Conservation (phyloP, 257 asterid genomes). For the Fraxinus quadrangulata region DNA sequence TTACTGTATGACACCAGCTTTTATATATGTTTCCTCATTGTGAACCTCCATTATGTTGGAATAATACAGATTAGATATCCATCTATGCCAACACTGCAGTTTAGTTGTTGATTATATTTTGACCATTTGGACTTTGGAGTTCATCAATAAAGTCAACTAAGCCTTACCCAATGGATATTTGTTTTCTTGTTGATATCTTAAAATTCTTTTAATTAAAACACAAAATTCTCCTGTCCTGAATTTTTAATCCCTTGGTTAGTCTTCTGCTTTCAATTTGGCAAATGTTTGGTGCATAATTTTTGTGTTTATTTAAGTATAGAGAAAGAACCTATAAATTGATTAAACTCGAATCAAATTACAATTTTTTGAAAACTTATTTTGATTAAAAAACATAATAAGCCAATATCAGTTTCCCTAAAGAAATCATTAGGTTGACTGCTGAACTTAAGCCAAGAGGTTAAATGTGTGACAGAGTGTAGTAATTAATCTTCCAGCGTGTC, state of each 20-base stretch:
- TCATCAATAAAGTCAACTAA: neutral
- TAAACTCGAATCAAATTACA: neutral
- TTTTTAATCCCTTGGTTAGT: neutral
- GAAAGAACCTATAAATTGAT: neutral
- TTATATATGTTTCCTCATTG: constrained; percentile 8
- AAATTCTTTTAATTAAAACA: neutral
- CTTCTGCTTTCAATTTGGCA: neutral
- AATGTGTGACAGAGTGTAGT: neutral
- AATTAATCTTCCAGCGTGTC: neutral
- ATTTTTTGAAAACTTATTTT: neutral
- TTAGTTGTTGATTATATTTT: neutral
- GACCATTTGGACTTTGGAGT: neutral
- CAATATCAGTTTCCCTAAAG: neutral
- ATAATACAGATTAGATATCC: neutral
- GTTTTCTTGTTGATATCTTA: neutral
- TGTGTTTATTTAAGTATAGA: neutral
- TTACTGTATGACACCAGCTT: constrained; percentile 17
- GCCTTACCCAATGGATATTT: neutral
- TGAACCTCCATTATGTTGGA: constrained; percentile 18
- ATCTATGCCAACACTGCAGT: neutral
- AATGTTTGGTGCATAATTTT: neutral
- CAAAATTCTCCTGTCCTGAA: neutral
- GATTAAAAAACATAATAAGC: neutral
- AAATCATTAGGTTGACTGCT: neutral
- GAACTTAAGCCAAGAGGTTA: neutral